Base-by-base conservation (phyloP, 1,284 basidiomycete genomes). In the Malassezia equina region DNA sequence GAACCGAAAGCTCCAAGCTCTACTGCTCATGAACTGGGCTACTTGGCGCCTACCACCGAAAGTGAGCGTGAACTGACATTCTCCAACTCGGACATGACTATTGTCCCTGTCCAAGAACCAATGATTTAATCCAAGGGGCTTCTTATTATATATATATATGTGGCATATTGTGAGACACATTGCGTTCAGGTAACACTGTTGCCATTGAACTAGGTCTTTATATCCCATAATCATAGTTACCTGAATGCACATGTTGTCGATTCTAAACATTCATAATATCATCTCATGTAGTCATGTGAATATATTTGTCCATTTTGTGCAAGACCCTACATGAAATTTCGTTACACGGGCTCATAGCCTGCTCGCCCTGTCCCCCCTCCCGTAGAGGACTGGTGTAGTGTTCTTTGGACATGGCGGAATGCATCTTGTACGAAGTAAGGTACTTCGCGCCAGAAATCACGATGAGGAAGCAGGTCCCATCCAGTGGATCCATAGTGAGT, bases 391-490 rank as follows among this genome's bases (percentile, higher is more conserved):
- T 39, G 12, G 15, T 5, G 9, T 8, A 39, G 19, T 7, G 36
- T 39, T 21, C 36, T 39, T 15, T 9, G 36, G 17, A 63, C 45
- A 31, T 65, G 66, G 8, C 51, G 47, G 0, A 58, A 57, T n/a
- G 55, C 61, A 36, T 66, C 64, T 9, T 54, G 55, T 5, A 58
- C 62, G 34, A 63, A 47, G 51, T 62, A 66, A 1, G 68, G 68
- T 28, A 57, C 52, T 32, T 70, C 66, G 27, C 65, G 49, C 67
- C 67, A 70, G 42, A 68, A 65, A 47, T 67, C 63, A 36, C 65
- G 62, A 49, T 70, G 61, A 6, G 68, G 68, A 0, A 70, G 51
- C 1, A 67, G 50, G 42, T 70, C 68, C 68, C 68, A 70, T 11
- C 68, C 68, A 27, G 47, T 62, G 0, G 66, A 65, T 12, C 68